Conservation (phyloP, 2,329 filamentous ascomycete species). For the Beauveria rudraprayagi region DNA sequence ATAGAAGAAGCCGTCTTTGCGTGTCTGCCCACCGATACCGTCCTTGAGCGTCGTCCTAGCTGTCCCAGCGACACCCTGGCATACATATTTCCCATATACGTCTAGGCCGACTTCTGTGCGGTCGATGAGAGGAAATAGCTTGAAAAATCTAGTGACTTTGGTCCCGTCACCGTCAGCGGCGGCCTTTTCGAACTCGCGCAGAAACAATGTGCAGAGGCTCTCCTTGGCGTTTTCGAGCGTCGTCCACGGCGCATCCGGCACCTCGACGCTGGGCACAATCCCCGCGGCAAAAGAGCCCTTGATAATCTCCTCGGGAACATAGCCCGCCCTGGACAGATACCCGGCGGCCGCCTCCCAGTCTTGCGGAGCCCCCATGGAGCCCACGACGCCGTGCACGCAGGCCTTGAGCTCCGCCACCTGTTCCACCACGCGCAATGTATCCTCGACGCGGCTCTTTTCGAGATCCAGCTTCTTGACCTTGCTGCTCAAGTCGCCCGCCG, state of each 20-base stretch:
- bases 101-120: conserved; percentile 83
- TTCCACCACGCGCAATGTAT: conserved; percentile 85
- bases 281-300: conserved; percentile 80
- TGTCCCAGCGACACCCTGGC: conserved; percentile 80
- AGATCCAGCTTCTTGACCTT: conserved; percentile 82
- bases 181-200: conserved; percentile 91
- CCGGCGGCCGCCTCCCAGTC: conserved; percentile 96
- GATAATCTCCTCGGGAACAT: conserved; percentile 72
- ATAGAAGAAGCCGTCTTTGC: conserved; percentile 80
- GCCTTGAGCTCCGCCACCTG: conserved; percentile 96
- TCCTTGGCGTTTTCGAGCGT: conserved; percentile 84
- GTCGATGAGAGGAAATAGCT: conserved; percentile 90
- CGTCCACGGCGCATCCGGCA: conserved; percentile 80
- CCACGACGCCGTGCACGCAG: conserved; percentile 87
- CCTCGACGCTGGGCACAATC: conserved; percentile 91
- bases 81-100: conserved; percentile 93
- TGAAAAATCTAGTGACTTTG: conserved; percentile 93
- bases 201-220: conserved; percentile 80
- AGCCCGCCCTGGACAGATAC: conserved; percentile 76
- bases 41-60: conserved; percentile 76
- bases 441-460: conserved; percentile 85
- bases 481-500: conserved; percentile 75
- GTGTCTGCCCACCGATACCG: conserved; percentile 37
- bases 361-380: conserved; percentile 94
- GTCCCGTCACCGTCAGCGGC: conserved; percentile 78